Base-by-base conservation (phyloP, 1,139 yeast genomes). In the Ogataea hybrid region DNA sequence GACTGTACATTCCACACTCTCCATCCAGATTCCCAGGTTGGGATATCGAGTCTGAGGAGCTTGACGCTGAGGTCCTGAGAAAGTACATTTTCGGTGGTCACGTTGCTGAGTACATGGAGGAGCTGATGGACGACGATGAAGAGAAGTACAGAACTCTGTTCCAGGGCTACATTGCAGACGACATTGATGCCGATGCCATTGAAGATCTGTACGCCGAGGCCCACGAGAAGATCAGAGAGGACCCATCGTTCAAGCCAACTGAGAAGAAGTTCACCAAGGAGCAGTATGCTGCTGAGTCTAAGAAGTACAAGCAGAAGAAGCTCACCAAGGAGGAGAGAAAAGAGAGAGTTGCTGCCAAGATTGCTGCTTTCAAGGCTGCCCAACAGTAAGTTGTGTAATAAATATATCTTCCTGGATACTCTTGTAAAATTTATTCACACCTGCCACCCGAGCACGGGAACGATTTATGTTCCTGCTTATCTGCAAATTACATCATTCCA, bases 11-110 rank as follows among this genome's bases (percentile, higher is more conserved):
- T 70, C 99, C 99, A 62, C 99, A 92, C 90, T 88, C 96, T 63
- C 86, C 96, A 69, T 90, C 90, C 84, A 90, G 98, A 85, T 92
- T 90, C 96, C 99, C 99, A 75, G 99, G 98, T 79, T 92, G 92
- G 95, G 99, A 92, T 77, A 86, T 90, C 67, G 99, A 92, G 80
- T 70, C 85, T 64, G 96, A 90, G 79, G 98, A 92, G 77, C 84
- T 94, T 68, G 98, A 92, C 70, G 89, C 97, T 65, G 98, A 94
- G 71, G 75, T 83, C 63, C 85, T 94, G 75, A 89, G 97, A 86
- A 88, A 87, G 77, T 58, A 94, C 96, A 92, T 92, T 81, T 86
- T 90, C 70, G 98, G 95, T 79, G 97, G 97, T 72, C 98, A 92
- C 84, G 90, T 92, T 69, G 85, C 98, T 69, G 98, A 94, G 81